Evolutionary conservation across 805 yeast species (phyloP).

Genomic region (Wickerhamiella alocasiicola): DNA sequence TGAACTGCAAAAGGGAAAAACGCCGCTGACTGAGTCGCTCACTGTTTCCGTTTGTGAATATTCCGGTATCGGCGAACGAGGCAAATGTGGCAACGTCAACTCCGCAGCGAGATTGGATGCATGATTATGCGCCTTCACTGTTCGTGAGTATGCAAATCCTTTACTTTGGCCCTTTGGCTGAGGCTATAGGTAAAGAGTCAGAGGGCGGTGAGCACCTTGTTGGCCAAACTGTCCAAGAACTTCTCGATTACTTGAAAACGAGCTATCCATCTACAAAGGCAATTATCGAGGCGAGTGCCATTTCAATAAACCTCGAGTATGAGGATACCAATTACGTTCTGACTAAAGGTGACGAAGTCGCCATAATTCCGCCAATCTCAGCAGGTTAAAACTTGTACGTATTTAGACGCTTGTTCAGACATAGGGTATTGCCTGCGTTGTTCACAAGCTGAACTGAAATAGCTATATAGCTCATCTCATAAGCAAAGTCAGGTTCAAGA

Average conservation of each 20-base stretch:
- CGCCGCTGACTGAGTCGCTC: too few species aligned
- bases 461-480: too few species aligned
- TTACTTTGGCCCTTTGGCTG: conserved; percentile 23
- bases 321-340: conserved; percentile 12
- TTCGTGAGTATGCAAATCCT: conserved; percentile 13
- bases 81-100: conserved; percentile 3
- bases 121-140: conserved; percentile 3
- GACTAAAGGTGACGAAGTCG: conserved; percentile 19
- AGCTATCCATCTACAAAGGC: conserved; percentile 14
- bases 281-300: conserved; percentile 19
- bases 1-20: too few species aligned
- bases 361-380: conserved; percentile 25
- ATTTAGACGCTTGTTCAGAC: too few species aligned
- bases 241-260: conserved; percentile 12
- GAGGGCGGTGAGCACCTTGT: conserved; percentile 1
- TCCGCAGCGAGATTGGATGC: not conserved
- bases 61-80: not conserved
- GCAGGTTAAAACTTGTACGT: too few species aligned
- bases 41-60: too few species aligned
- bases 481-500: too few species aligned
- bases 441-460: too few species aligned
- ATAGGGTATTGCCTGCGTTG: too few species aligned
- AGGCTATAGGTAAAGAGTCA: conserved; percentile 12
- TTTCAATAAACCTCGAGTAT: conserved; percentile 21
- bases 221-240: not conserved